Percentiles rank a stretch among this genome's conserved stretches.
Evolutionary conservation across 352 stramenopile species (phyloP).

Genomic region (Albugo laibachii): DNA sequence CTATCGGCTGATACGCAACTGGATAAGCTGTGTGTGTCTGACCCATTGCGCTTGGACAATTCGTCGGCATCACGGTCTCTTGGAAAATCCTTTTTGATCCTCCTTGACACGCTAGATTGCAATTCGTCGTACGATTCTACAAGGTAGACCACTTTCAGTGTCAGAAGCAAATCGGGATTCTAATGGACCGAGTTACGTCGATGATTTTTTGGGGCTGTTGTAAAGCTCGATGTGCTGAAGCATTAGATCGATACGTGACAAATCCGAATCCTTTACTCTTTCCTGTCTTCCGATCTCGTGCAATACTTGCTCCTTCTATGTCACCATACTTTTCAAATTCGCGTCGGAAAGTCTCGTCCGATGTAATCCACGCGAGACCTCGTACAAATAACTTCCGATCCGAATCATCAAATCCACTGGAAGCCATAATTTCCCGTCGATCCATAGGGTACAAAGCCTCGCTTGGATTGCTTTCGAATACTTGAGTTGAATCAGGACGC

Average conservation of each 20-base stretch:
- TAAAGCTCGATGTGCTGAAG: slow-evolving; percentile 21
- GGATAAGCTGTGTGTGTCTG: too few species aligned
- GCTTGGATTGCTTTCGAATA: slow-evolving; percentile 2
- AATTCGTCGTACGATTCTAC: neutral
- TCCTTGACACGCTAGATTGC: neutral
- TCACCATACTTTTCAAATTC: slow-evolving; percentile 51
- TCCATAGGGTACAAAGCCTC: slow-evolving; percentile 14
- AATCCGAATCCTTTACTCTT: slow-evolving; percentile 58
- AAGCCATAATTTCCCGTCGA: too few species aligned
- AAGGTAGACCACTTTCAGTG: neutral
- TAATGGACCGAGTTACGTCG: slow-evolving; percentile 17
- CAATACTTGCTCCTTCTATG: slow-evolving; percentile 22
- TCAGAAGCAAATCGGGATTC: neutral
- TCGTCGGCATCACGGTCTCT: too few species aligned
- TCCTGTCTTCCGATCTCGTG: slow-evolving; percentile 25
- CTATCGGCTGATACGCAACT: too few species aligned
- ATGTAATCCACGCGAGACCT: slow-evolving; percentile 32
- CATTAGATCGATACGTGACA: slow-evolving; percentile 31
- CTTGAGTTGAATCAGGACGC: slow-evolving; percentile 11
- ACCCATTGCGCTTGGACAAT: too few species aligned
- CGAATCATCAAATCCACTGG: slow-evolving; percentile 9
- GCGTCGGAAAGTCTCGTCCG: slow-evolving; percentile 20
- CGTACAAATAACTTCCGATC: slow-evolving; percentile 46
- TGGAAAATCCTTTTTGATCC: neutral
- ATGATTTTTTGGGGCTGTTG: slow-evolving; percentile 40